phyloP scores from a whole-genome alignment of 495 filamentous ascomycete species.

The Barbatosphaeria neglecta region DNA sequence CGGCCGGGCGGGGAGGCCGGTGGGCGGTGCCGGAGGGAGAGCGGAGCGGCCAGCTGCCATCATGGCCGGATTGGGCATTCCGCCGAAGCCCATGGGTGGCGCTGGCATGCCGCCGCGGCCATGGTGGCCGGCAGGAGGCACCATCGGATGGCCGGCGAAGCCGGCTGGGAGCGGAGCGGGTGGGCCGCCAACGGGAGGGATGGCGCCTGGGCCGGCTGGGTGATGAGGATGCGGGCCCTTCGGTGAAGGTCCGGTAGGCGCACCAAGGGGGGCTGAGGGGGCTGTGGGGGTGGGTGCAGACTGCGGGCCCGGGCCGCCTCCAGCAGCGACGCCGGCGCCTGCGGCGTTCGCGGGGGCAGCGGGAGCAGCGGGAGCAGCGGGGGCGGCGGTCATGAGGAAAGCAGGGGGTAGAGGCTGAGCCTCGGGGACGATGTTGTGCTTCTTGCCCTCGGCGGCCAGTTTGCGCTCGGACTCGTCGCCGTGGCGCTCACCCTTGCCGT shows the following conservation, averaged over 20 bases:
- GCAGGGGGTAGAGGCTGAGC: slow-evolving; percentile 48
- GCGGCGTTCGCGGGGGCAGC: slow-evolving; percentile 1
- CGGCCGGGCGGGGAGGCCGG: slow-evolving; percentile 66
- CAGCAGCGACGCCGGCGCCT: background rate
- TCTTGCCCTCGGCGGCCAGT: slow-evolving; percentile 84
- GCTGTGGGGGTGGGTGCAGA: too few species aligned
- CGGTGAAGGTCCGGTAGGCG: too few species aligned
- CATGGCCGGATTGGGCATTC: slow-evolving; percentile 7
- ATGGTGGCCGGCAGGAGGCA: background rate
- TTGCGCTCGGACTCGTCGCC: slow-evolving; percentile 89
- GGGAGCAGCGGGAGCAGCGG: slow-evolving; percentile 7
- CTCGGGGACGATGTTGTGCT: slow-evolving; percentile 77
- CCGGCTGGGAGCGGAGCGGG: slow-evolving; percentile 16
- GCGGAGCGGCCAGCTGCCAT: slow-evolving; percentile 16
- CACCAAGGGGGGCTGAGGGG: too few species aligned
- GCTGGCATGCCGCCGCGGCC: slow-evolving; percentile 12
- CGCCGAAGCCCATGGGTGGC: slow-evolving; percentile 16
- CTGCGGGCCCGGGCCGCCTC: too few species aligned
- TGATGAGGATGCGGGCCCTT: too few species aligned
- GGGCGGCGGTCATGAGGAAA: slow-evolving; percentile 29
- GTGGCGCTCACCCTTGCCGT: slow-evolving; percentile 93
- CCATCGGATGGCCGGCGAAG: slow-evolving; percentile 7
- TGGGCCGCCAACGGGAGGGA: slow-evolving; percentile 12
- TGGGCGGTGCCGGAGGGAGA: slow-evolving; percentile 50
- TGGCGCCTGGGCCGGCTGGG: slow-evolving; percentile 13